Base-by-base conservation (phyloP, 2,329 filamentous ascomycete species). In the Teratosphaeriaceae sp. region DNA sequence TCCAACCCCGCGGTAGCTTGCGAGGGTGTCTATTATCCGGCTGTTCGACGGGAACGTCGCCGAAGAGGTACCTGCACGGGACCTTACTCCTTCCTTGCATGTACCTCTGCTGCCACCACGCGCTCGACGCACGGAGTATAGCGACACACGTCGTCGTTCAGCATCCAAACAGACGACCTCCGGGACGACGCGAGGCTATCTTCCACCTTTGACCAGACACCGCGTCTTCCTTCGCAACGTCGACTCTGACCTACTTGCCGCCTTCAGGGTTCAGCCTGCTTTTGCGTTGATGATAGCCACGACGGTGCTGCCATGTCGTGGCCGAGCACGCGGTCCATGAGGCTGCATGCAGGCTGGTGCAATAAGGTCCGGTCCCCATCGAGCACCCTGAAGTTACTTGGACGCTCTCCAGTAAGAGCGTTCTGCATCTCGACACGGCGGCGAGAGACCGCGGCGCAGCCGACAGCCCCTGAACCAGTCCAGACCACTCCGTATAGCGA, bases 401-500 rank as follows among this genome's bases (percentile, higher is more conserved):
- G 19, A 9, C 8, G 11, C 19, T 20, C 24, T 13, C 35, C 19
- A 23, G 16, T 12, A n/a, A 38, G 58, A 24, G 37, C 51, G 4
- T 48, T 58, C 13, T 53, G 51, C 41, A 46, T 46, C 12, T 44
- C 50, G 8, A 27, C 51, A 15, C 36, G 34, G 37, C 40, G 45
- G 22, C 45, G 31, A 38, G 50, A 57, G 43, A 52, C 44, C 16
- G 38, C 43, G 44, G 46, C 41, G 38, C 44, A 42, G 42, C 23
- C 54, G 8, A 22, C 39, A 22, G 29, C 42, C 16, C 38, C 50
- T 3, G 49, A 55, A 7, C 45, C 53, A 5, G 52, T 58, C 15
- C 55, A 61, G 8, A 48, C 58, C 2, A 59, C 57, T 18, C 85
- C 87, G 0, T 94, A 88, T 63, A 69, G 75, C 16, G 71, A 81